Conservation (phyloP, 306 rosid genomes). For the Fragaria ananassa region DNA sequence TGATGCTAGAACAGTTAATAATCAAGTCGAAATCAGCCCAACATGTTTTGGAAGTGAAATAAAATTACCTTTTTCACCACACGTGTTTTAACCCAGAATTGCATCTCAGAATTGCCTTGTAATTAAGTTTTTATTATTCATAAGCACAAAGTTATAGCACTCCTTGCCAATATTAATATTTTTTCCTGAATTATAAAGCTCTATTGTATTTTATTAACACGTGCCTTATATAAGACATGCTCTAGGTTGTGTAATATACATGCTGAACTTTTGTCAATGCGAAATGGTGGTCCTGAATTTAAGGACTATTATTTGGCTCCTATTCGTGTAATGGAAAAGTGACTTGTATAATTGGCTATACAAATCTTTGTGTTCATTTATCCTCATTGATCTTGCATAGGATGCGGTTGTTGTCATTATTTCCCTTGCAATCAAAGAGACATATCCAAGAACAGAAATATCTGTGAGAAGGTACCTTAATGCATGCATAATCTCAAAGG, state of each 20-base stretch:
- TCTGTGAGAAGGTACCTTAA: constrained; percentile 32
- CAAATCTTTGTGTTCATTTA: background rate
- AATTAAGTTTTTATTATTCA: background rate
- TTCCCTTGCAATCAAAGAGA: constrained; percentile 42
- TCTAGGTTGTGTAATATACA: background rate
- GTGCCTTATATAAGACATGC: background rate
- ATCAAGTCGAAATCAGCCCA: background rate
- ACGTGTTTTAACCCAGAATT: background rate
- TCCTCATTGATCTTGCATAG: constrained; percentile 34
- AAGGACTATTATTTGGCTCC: background rate
- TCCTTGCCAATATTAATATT: background rate
- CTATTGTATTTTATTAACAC: background rate
- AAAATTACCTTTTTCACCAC: background rate
- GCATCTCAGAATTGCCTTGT: background rate
- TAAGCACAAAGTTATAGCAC: background rate
- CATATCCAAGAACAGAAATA: constrained; percentile 41
- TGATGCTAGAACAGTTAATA: background rate
- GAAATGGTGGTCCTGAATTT: background rate
- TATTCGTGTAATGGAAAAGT: background rate
- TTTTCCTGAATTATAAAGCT: background rate
- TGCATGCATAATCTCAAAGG: constrained; percentile 24
- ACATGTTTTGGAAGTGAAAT: too few species aligned
- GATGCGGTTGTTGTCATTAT: constrained; percentile 63
- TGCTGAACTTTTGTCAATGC: background rate
- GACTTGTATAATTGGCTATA: background rate